phyloP scores from a whole-genome alignment of 129 eudicot species.

The Saussurea involucrata region DNA sequence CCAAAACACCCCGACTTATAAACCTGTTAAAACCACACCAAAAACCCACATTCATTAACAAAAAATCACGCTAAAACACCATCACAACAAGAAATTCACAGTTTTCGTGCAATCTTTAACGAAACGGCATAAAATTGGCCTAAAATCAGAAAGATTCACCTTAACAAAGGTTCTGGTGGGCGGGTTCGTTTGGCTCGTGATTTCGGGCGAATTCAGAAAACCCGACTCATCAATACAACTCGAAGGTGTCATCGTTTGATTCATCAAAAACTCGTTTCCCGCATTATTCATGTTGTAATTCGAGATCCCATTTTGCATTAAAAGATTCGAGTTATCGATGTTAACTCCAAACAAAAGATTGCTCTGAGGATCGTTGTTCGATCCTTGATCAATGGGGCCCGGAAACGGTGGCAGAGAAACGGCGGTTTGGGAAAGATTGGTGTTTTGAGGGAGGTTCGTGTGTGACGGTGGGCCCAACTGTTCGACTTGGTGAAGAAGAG shows the following conservation, averaged over 20 bases:
- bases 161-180: slow-evolving; percentile 63
- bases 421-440: slow-evolving; percentile 40
- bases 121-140: not conserved
- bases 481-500: slow-evolving; percentile 50
- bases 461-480: slow-evolving; percentile 47
- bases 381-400: slow-evolving; percentile 52
- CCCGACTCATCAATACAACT: slow-evolving; percentile 81
- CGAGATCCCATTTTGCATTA: slow-evolving; percentile 60
- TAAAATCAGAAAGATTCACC: slow-evolving; percentile 37
- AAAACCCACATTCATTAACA: not conserved
- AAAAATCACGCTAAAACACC: not conserved
- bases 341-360: slow-evolving; percentile 63
- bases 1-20: slow-evolving; percentile 81
- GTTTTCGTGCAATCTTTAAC: not conserved
- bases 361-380: slow-evolving; percentile 45
- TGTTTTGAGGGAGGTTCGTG: slow-evolving; percentile 38
- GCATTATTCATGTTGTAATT: slow-evolving; percentile 33
- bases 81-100: not conserved
- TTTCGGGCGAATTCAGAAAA: slow-evolving; percentile 69
- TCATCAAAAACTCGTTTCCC: slow-evolving; percentile 51
- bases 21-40: slow-evolving; percentile 44
- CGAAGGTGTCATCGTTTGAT: slow-evolving; percentile 57
- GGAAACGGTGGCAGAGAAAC: slow-evolving; percentile 71
- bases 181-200: slow-evolving; percentile 58
- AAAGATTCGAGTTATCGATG: slow-evolving; percentile 51